Evolutionary conservation across 345 rosid genomes (phyloP), one percentile per base, ranked within the genome.

Genomic region (Salix arbutifolia): DNA sequence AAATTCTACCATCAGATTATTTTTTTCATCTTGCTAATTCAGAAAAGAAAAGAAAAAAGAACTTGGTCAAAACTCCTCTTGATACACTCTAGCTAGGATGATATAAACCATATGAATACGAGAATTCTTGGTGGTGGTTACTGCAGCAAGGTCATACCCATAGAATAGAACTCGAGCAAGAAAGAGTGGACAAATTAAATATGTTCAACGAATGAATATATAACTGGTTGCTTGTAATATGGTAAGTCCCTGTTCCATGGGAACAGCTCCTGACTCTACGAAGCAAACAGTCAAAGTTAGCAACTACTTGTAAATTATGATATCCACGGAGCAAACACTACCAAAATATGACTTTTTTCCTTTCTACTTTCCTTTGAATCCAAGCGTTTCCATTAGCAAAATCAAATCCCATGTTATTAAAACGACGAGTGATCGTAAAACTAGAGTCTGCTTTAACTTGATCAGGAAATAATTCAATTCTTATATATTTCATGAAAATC

Each of bases 281-380:
- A 74, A 66, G 61, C 67, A 23, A 56, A 37, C 33, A 44, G 87
- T 84, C 87, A 79, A 80, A 74, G 70, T 67, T 65, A 50, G 81
- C 84, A n/a, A 78, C 81, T 33, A 33, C 35, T 33, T 33, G 35
- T 33, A 5, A 40, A n/a, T 40, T 12, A 68, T 8, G 3, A 17
- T 30, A 7, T 31, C 23, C 69, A 18, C 31, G 6, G 3, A 30
- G 14, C 30, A 26, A 30, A n/a, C 67, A 12, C 38, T 31, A 64
- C 67, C 14, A 14, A 64, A 23, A 23, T 8, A 26, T 12, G 6
- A 28, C 17, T 16, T 31, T 31, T 62, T 26, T 62, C 16, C 31
- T 26, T 2, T 3, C 2, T 7, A 6, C n/a, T 31, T 4, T 65
- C 17, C 53, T 4, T 48, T 14, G 53, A 48, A 18, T 4, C 53